phyloP scores from a whole-genome alignment of 2,329 filamentous ascomycete species.

The Lasiodiplodia hormozganensis region DNA sequence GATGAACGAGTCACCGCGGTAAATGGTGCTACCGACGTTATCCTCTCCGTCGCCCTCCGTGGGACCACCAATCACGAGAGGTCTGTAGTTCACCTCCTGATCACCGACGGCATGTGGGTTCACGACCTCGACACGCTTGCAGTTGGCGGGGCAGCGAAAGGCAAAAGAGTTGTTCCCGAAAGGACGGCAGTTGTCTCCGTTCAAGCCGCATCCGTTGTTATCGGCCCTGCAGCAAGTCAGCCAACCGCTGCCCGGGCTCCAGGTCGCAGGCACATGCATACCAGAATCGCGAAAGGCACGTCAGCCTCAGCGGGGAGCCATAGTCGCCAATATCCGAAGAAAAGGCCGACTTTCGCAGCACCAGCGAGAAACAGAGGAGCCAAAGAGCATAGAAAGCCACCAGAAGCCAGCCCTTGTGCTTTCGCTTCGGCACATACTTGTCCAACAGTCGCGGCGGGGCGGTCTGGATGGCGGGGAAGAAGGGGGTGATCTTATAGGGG shows the following conservation, averaged over 20 bases:
- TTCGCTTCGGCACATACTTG: slow-evolving; percentile 64
- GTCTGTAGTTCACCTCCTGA: slow-evolving; percentile 64
- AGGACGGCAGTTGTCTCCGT: slow-evolving; percentile 77
- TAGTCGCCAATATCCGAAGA: slow-evolving; percentile 69
- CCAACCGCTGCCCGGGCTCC: neutral
- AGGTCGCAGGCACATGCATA: slow-evolving; percentile 37
- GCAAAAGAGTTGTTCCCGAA: slow-evolving; percentile 74
- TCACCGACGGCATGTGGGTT: slow-evolving; percentile 79
- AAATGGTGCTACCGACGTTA: slow-evolving; percentile 62
- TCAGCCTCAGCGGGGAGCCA: slow-evolving; percentile 69
- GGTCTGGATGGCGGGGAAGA: slow-evolving; percentile 72
- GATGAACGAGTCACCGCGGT: slow-evolving; percentile 89
- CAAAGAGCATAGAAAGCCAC: slow-evolving; percentile 69
- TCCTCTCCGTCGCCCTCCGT: slow-evolving; percentile 46
- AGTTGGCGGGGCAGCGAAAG: slow-evolving; percentile 78
- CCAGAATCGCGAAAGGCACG: slow-evolving; percentile 76
- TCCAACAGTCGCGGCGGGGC: slow-evolving; percentile 70
- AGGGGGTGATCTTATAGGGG: slow-evolving; percentile 55
- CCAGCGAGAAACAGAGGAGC: slow-evolving; percentile 72
- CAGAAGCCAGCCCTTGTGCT: slow-evolving; percentile 66
- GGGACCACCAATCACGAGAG: slow-evolving; percentile 62
- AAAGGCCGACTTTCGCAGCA: slow-evolving; percentile 69
- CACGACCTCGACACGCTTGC: slow-evolving; percentile 68
- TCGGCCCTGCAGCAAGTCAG: slow-evolving; percentile 47
- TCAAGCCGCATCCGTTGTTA: slow-evolving; percentile 75